These are phyloP conservation scores for Venustampulla echinocandica DNA, from an alignment of 495 filamentous ascomycete genomes.

Conservation along the genomic window DNA sequence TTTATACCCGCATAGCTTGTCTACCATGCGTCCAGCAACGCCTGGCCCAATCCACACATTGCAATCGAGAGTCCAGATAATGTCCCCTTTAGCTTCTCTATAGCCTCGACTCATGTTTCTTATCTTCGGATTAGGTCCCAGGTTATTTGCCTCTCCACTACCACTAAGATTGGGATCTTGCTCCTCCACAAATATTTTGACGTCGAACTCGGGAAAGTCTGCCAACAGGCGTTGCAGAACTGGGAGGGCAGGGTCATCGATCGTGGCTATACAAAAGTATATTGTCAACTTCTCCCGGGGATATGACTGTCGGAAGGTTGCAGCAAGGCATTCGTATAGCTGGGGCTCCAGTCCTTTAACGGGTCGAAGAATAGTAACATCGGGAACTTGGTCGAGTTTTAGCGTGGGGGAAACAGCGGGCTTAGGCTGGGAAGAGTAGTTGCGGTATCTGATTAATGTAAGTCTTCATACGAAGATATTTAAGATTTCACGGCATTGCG, in stretches of 20 bases:
- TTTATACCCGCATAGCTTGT: slow-evolving; percentile 64
- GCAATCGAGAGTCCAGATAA: slow-evolving; percentile 93
- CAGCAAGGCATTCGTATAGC: slow-evolving; percentile 88
- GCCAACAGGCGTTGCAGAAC: slow-evolving; percentile 59
- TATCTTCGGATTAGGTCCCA: slow-evolving; percentile 97
- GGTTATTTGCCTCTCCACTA: slow-evolving; percentile 39
- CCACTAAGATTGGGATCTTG: slow-evolving; percentile 70
- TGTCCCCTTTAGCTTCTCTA: slow-evolving; percentile 83
- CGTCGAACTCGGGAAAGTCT: slow-evolving; percentile 68
- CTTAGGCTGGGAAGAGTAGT: slow-evolving; percentile 37
- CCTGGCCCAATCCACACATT: slow-evolving; percentile 86
- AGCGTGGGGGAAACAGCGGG: slow-evolving; percentile 36
- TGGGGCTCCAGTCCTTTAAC: slow-evolving; percentile 86
- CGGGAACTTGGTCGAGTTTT: slow-evolving; percentile 48
- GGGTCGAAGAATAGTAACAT: slow-evolving; percentile 86
- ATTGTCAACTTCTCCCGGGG: slow-evolving; percentile 69
- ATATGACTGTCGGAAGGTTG: slow-evolving; percentile 79
- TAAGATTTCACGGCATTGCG: not conserved
- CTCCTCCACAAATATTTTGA: slow-evolving; percentile 70
- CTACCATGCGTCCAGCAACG: slow-evolving; percentile 78
- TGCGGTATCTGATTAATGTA: slow-evolving; percentile 33
- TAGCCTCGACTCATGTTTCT: slow-evolving; percentile 93
- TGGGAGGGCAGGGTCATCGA: slow-evolving; percentile 70
- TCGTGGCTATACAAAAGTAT: slow-evolving; percentile 70
- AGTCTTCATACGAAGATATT: slow-evolving; percentile 4